Evolutionary conservation across 169 alveolate species (phyloP).

Genomic region (Plasmodium inui): DNA sequence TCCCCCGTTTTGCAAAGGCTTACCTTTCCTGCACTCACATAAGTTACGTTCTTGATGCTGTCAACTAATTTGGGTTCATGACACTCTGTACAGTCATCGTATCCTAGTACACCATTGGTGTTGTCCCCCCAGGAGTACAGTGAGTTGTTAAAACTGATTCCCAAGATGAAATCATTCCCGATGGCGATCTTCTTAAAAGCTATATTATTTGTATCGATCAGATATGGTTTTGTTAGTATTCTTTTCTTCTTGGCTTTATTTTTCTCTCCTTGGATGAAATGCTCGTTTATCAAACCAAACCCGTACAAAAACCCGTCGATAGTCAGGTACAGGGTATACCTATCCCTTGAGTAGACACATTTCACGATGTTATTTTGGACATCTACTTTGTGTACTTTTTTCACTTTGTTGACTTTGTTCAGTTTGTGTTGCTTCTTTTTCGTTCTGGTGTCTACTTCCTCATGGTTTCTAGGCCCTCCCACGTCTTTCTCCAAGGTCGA

Average conservation of each 20-base stretch:
- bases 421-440: not conserved
- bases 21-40: conserved; percentile 55
- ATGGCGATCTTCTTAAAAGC: conserved; percentile 57
- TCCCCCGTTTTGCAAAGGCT: conserved; percentile 62
- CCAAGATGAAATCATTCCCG: conserved; percentile 36
- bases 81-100: conserved; percentile 13
- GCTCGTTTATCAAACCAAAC: conserved; percentile 57
- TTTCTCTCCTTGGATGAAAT: conserved; percentile 17
- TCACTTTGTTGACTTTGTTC: not conserved
- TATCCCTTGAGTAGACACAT: conserved; percentile 34
- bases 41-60: not conserved
- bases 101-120: conserved; percentile 21
- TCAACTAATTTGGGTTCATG: conserved; percentile 38
- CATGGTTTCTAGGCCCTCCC: not conserved
- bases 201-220: conserved; percentile 62
- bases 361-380: conserved; percentile 41
- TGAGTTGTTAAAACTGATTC: conserved; percentile 23
- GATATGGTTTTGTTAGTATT: conserved; percentile 32
- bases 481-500: not conserved
- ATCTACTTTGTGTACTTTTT: conserved; percentile 35
- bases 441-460: not conserved
- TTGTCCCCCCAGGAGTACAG: conserved; percentile 67
- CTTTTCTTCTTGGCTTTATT: conserved; percentile 10
- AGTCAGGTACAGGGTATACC: conserved; percentile 30
- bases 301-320: conserved; percentile 62